A percentile compares a stretch with the other conserved stretches of the same genome.
phyloP scores from a whole-genome alignment of 2,329 filamentous ascomycete genomes.

The Hawksworthiomyces lignivorus region DNA sequence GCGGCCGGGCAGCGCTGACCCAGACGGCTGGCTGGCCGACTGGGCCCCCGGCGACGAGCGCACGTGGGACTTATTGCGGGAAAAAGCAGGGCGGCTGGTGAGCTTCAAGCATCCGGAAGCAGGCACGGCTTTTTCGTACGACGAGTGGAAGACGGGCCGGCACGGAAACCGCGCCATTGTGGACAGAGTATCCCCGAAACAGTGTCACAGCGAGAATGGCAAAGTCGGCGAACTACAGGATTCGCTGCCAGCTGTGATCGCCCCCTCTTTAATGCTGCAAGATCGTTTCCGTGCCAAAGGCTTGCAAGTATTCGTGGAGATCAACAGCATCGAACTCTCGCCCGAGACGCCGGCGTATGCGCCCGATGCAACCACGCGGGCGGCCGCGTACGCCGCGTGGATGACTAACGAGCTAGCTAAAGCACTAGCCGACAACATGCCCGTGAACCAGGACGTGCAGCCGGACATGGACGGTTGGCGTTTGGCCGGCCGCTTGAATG shows the following conservation, averaged over 20 bases:
- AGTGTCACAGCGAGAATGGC: neutral
- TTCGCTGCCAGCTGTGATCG: too few species aligned
- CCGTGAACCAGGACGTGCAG: neutral
- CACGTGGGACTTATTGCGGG: conserved; percentile 12
- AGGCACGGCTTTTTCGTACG: conserved; percentile 8
- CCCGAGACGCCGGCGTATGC: conserved; percentile 44
- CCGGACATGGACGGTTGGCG: conserved; percentile 21
- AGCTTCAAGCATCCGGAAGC: conserved; percentile 13
- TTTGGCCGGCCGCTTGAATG: conserved; percentile 40
- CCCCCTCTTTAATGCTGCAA: conserved; percentile 14
- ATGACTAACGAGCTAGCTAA: too few species aligned
- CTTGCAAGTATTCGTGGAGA: conserved; percentile 55
- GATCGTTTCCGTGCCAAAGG: conserved; percentile 27
- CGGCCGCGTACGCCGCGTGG: neutral
- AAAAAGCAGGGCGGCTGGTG: conserved; percentile 3
- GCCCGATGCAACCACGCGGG: conserved; percentile 11
- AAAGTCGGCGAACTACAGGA: neutral
- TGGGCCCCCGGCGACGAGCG: neutral
- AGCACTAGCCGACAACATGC: neutral
- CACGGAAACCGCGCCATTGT: too few species aligned
- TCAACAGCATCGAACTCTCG: conserved; percentile 49
- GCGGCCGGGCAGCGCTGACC: too few species aligned
- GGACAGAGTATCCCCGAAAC: conserved; percentile 4
- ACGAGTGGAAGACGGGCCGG: conserved; percentile 19
- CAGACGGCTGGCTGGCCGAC: too few species aligned